These are phyloP conservation scores for Alternaria sp. DNA, from an alignment of 2,329 filamentous ascomycete species.

Conservation along the genomic window DNA sequence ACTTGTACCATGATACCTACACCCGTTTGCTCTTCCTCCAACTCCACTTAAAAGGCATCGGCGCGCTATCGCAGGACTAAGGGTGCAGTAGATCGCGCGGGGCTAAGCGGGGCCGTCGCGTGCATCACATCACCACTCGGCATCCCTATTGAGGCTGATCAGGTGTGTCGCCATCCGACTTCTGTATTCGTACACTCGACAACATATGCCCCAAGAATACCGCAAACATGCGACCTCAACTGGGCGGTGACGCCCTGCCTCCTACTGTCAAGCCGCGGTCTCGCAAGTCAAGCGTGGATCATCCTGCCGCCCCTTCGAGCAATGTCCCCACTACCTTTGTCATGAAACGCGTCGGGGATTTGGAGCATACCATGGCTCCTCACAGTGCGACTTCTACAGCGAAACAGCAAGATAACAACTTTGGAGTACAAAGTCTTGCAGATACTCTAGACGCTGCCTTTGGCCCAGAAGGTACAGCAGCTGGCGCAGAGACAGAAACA, in stretches of 20 bases:
- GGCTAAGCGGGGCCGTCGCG: constrained; percentile 27
- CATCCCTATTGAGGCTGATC: constrained; percentile 12
- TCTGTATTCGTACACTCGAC: not conserved
- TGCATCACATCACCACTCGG: constrained; percentile 21
- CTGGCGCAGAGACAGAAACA: constrained; percentile 36
- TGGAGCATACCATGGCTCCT: constrained; percentile 52
- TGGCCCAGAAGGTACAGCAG: constrained; percentile 36
- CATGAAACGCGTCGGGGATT: constrained; percentile 63
- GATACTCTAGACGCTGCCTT: constrained; percentile 60
- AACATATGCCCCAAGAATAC: constrained; percentile 16
- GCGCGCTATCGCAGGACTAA: constrained; percentile 23
- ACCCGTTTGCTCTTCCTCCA: constrained; percentile 3
- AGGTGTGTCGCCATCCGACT: constrained; percentile 8
- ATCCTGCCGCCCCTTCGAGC: constrained; percentile 38
- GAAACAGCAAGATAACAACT: constrained; percentile 56
- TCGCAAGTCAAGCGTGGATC: constrained; percentile 51
- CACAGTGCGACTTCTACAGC: constrained; percentile 22
- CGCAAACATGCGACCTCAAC: constrained; percentile 45
- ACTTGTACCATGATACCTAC: constrained; percentile 9
- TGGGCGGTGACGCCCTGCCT: constrained; percentile 48
- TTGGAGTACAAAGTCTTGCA: constrained; percentile 66
- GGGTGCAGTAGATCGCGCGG: constrained; percentile 25
- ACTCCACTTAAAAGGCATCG: constrained; percentile 9
- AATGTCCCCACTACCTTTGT: constrained; percentile 67
- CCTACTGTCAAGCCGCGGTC: constrained; percentile 42